Evolutionary conservation across 2,329 filamentous ascomycete genomes (phyloP).

Genomic region (Cryphonectria japonica): DNA sequence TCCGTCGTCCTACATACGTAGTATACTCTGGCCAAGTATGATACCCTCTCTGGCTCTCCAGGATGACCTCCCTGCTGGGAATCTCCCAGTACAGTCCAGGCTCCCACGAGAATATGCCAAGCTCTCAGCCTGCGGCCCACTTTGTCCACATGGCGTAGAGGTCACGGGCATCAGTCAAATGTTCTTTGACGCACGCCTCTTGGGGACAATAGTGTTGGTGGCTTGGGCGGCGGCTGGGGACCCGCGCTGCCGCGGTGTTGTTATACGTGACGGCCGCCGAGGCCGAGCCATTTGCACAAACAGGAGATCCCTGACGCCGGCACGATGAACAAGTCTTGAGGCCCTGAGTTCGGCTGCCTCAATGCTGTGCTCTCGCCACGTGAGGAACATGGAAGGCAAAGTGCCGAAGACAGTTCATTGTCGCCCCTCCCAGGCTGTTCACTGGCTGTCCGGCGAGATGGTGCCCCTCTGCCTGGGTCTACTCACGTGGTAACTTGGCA

Average conservation of each 20-base stretch:
- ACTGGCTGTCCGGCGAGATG: background rate
- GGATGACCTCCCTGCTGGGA: background rate
- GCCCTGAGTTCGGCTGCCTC: background rate
- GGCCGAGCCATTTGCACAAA: background rate
- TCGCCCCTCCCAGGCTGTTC: background rate
- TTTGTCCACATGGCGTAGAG: background rate
- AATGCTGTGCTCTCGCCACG: background rate
- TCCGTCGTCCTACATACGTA: background rate
- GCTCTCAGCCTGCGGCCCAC: background rate
- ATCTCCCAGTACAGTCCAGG: background rate
- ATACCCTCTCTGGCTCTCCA: background rate
- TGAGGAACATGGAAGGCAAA: background rate
- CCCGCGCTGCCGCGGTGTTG: background rate
- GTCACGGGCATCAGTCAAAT: background rate
- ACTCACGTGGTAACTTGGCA: background rate
- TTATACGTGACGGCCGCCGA: background rate
- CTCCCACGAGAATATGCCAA: slow-evolving; percentile 3
- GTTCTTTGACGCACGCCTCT: background rate
- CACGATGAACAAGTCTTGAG: background rate
- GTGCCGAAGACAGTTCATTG: background rate
- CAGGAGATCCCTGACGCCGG: background rate
- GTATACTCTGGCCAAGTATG: background rate
- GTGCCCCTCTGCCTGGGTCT: background rate
- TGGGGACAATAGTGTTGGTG: background rate
- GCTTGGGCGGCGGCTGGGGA: background rate